Base-by-base conservation (phyloP, 345 rosid genomes). In the Leavenworthia alabamica region DNA sequence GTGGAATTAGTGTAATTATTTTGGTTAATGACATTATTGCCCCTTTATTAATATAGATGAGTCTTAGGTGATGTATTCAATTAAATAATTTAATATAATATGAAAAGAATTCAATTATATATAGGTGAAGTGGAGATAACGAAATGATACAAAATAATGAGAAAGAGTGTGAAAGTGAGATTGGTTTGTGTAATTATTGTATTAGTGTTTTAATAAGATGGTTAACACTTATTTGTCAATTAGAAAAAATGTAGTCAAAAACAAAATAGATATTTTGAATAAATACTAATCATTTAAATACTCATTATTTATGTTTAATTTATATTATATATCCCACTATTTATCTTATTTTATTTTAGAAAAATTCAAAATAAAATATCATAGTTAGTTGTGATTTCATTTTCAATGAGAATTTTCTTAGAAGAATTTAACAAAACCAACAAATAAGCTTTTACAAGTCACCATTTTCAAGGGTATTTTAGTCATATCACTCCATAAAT, bases 81-180 rank as follows among this genome's bases (percentile, higher is more conserved):
- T n/a, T n/a, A n/a, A n/a, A n/a, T n/a, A n/a, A n/a, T n/a, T n/a
- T n/a, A n/a, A n/a, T n/a, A n/a, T n/a, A n/a, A n/a, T n/a, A n/a
- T n/a, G n/a, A n/a, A n/a, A n/a, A n/a, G n/a, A n/a, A n/a, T n/a
- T n/a, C n/a, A n/a, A n/a, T n/a, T n/a, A n/a, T n/a, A n/a, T n/a
- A n/a, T n/a, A n/a, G n/a, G 69, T 53, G 61, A 64, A 64, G 54
- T 64, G 36, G 13, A 64, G 53, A 65, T 1, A 62, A 65, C 53
- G 55, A 55, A 54, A 32, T 64, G 61, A 20, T 29, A 23, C 35
- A 52, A n/a, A 52, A 19, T 23, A 0, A 15, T 7, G 35, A 8
- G 27, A 22, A 19, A 7, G 13, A 32, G 29, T 43, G 45, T 7
- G 6, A 26, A 7, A 4, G 4, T 62, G 29, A 3, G 31, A 62